These are phyloP conservation scores for Sanghuangporus weigelae DNA, from an alignment of 1,284 basidiomycete genomes.

Conservation along the genomic window DNA sequence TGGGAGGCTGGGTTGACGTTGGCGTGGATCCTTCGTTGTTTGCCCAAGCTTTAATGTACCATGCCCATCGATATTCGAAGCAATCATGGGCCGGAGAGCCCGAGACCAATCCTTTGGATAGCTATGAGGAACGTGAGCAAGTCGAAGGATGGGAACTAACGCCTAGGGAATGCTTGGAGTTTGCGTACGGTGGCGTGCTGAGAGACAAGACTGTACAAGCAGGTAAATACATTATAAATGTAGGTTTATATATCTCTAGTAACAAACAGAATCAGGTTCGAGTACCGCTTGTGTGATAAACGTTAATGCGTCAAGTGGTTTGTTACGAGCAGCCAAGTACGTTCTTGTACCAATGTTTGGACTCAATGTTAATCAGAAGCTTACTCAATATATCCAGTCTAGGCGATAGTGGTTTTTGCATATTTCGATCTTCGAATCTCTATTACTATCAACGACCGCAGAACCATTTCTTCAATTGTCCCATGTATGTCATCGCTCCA, in stretches of 20 bases:
- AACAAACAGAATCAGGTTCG: slow-evolving; percentile 49
- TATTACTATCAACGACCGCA: slow-evolving; percentile 61
- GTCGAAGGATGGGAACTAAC: slow-evolving; percentile 68
- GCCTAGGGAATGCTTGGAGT: slow-evolving; percentile 64
- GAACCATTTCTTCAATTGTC: slow-evolving; percentile 82
- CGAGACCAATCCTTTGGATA: slow-evolving; percentile 48
- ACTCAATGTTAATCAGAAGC: slow-evolving; percentile 4
- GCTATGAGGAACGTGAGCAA: slow-evolving; percentile 39
- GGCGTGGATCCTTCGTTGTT: slow-evolving; percentile 82
- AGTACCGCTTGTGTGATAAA: slow-evolving; percentile 83
- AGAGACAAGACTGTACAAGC: slow-evolving; percentile 67
- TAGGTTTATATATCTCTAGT: background rate
- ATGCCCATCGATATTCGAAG: slow-evolving; percentile 63
- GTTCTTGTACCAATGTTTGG: slow-evolving; percentile 23
- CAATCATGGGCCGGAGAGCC: slow-evolving; percentile 71
- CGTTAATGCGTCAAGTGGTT: slow-evolving; percentile 70
- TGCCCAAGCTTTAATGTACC: slow-evolving; percentile 64
- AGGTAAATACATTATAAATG: slow-evolving; percentile 41
- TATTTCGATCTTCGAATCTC: slow-evolving; percentile 67
- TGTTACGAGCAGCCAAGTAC: slow-evolving; percentile 77
- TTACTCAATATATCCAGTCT: slow-evolving; percentile 41
- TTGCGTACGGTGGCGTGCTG: slow-evolving; percentile 69
- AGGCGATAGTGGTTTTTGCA: slow-evolving; percentile 81
- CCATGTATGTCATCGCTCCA: slow-evolving; percentile 42
- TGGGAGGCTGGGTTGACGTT: slow-evolving; percentile 68